Evolutionary conservation across 2,329 filamentous ascomycete genomes (phyloP).

Genomic region (Sporothrix pseudoabietina): DNA sequence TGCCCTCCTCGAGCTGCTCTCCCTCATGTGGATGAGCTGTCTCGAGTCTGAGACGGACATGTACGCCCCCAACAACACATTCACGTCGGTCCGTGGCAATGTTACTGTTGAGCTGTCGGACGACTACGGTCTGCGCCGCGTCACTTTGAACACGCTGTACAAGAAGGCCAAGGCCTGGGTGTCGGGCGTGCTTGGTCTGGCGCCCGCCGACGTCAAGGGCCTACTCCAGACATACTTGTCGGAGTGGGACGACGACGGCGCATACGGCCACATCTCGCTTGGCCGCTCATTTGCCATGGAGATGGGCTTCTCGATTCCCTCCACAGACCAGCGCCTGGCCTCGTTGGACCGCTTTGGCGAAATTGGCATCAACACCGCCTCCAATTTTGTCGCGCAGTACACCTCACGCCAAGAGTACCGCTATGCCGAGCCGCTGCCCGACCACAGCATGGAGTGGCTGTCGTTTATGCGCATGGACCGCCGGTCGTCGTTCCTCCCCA

Average conservation of each 20-base stretch:
- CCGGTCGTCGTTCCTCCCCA: slow-evolving; percentile 55
- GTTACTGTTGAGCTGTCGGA: slow-evolving; percentile 91
- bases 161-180: slow-evolving; percentile 81
- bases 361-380: slow-evolving; percentile 82
- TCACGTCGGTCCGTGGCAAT: slow-evolving; percentile 73
- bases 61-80: slow-evolving; percentile 82
- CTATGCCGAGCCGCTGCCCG: slow-evolving; percentile 74
- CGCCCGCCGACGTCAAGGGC: slow-evolving; percentile 91
- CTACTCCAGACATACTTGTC: slow-evolving; percentile 94
- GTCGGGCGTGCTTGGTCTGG: slow-evolving; percentile 74
- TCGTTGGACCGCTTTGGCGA: slow-evolving; percentile 77
- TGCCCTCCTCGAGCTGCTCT: slow-evolving; percentile 85
- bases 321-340: slow-evolving; percentile 80
- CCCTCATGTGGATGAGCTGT: slow-evolving; percentile 93
- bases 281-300: slow-evolving; percentile 93
- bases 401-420: slow-evolving; percentile 95
- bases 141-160: slow-evolving; percentile 77
- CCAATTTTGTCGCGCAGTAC: slow-evolving; percentile 95
- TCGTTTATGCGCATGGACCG: slow-evolving; percentile 60
- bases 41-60: slow-evolving; percentile 92
- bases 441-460: slow-evolving; percentile 67
- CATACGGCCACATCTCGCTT: slow-evolving; percentile 87
- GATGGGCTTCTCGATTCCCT: slow-evolving; percentile 83
- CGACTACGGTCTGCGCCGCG: slow-evolving; percentile 78
- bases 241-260: slow-evolving; percentile 87